Percentiles rank a stretch among this genome's conserved stretches.
Conservation (phyloP, 768 basidiomycete species). For the Amyloporia xantha region DNA sequence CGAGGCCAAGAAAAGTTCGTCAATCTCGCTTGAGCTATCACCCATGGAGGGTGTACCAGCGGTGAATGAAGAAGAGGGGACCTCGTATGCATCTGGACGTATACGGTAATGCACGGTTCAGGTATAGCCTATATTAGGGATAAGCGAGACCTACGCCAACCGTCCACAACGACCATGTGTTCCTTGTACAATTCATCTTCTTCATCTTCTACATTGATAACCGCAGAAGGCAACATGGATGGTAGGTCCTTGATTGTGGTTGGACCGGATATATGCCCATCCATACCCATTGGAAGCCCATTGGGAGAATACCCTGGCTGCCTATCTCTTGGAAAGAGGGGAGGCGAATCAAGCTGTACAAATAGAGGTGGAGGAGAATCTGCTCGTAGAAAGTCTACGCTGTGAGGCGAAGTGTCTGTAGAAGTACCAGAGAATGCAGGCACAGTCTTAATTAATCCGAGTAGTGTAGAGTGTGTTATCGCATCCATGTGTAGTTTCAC, state of each 20-base stretch:
- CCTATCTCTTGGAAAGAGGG: constrained; percentile 39
- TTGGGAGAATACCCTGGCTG: constrained; percentile 6
- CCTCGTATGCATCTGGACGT: constrained; percentile 11
- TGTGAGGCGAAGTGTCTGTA: background rate
- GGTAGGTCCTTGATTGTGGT: constrained; percentile 22
- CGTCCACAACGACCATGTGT: constrained; percentile 54
- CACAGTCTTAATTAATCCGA: constrained; percentile 24
- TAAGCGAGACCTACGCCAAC: constrained; percentile 50
- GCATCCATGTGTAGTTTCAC: constrained; percentile 26
- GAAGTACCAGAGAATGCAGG: constrained; percentile 4
- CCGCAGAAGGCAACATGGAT: constrained; percentile 15
- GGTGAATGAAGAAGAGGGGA: constrained; percentile 15
- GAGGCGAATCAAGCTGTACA: constrained; percentile 30
- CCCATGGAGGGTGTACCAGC: constrained; percentile 29
- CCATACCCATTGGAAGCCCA: background rate
- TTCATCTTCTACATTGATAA: constrained; percentile 30
- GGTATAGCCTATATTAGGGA: background rate
- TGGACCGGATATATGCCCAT: constrained; percentile 7
- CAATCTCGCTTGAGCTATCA: constrained; percentile 39
- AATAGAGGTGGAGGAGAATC: constrained; percentile 22
- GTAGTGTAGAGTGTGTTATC: constrained; percentile 19
- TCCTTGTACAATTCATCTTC: constrained; percentile 39
- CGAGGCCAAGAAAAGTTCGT: constrained; percentile 45
- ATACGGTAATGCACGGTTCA: background rate
- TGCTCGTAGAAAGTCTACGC: constrained; percentile 25